phyloP scores from a whole-genome alignment of 495 filamentous ascomycete species.

The Daldinia loculata region DNA sequence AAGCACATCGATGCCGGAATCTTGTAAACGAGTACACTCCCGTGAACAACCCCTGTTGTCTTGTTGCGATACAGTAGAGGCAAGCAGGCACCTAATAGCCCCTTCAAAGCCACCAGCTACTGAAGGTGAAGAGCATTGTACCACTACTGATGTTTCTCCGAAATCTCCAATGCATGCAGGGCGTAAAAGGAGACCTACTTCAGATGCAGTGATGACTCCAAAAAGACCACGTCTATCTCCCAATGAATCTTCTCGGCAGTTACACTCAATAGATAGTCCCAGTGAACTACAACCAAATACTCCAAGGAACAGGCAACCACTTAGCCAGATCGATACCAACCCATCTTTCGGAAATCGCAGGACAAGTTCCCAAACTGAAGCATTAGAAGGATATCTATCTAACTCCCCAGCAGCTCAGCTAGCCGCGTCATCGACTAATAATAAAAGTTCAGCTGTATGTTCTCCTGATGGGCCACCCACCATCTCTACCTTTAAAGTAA shows the following conservation, averaged over 20 bases:
- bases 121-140: not conserved
- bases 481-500: not conserved
- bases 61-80: not conserved
- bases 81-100: not conserved
- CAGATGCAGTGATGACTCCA: not conserved
- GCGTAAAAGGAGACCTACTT: constrained; percentile 21
- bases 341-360: not conserved
- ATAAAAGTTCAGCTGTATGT: not conserved
- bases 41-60: not conserved
- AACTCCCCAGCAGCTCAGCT: not conserved
- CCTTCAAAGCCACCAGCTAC: constrained; percentile 13
- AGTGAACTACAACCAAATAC: not conserved
- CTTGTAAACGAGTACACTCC: not conserved
- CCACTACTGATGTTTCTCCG: not conserved
- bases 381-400: not conserved
- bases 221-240: constrained; percentile 28
- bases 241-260: not conserved
- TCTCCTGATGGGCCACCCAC: not conserved
- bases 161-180: not conserved
- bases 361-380: not conserved
- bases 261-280: not conserved
- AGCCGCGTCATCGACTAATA: not conserved
- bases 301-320: constrained; percentile 28
- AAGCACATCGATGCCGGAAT: not conserved
- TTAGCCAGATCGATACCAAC: constrained; percentile 38